phyloP scores from a whole-genome alignment of 2,329 filamentous ascomycete genomes.

The Colletotrichum trifolii region DNA sequence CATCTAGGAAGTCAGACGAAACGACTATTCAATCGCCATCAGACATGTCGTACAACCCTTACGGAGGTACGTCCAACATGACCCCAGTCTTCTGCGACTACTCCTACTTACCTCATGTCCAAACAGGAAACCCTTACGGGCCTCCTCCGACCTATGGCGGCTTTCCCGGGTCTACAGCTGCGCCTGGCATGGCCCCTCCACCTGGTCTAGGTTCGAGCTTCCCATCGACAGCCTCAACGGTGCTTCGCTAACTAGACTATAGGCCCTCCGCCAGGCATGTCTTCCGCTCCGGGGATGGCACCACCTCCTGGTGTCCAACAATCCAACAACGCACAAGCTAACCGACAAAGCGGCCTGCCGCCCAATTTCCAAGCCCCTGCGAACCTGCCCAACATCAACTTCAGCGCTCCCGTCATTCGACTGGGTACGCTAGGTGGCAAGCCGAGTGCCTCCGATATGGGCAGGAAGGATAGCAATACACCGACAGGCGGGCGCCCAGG shows the following conservation, averaged over 20 bases:
- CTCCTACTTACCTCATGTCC: conserved; percentile 36
- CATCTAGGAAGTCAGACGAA: too few relatives aligned
- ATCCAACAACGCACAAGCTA: conserved; percentile 78
- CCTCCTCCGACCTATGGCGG: conserved; percentile 78
- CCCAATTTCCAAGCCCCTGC: conserved; percentile 87
- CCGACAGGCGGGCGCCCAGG: conserved; percentile 57
- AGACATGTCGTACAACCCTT: conserved; percentile 70
- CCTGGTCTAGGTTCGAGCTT: conserved; percentile 80
- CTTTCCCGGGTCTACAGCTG: conserved; percentile 70
- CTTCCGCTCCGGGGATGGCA: conserved; percentile 82
- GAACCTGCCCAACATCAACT: conserved; percentile 98
- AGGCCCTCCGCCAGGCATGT: conserved; percentile 85
- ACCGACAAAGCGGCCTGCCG: conserved; percentile 83
- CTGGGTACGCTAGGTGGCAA: conserved; percentile 84
- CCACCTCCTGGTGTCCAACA: conserved; percentile 83
- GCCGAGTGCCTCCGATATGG: conserved; percentile 54
- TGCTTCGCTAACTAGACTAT: conserved; percentile 36
- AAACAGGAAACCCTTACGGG: conserved; percentile 70
- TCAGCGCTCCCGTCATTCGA: conserved; percentile 95
- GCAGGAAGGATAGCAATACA: conserved; percentile 56
- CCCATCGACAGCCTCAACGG: conserved; percentile 3
- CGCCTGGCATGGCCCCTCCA: conserved; percentile 79
- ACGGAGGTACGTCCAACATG: conserved; percentile 56
- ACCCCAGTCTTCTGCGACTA: conserved; percentile 33
- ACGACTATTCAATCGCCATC: background rate